phyloP scores from a whole-genome alignment of 1,284 basidiomycete genomes.

The Xerocomus nothofagi region DNA sequence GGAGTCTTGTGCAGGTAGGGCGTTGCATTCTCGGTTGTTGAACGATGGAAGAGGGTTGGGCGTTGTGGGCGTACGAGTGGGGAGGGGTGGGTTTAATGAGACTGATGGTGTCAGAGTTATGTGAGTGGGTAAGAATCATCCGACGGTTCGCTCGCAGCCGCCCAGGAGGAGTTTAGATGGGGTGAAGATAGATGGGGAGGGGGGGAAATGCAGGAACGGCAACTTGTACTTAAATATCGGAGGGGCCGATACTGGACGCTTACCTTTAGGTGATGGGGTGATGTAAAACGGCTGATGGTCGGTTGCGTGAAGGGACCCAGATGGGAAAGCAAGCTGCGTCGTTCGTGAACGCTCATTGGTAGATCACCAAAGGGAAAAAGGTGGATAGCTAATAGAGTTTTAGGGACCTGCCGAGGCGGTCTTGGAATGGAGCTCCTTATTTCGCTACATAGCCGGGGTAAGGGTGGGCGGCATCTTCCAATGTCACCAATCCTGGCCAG shows the following conservation, averaged over 20 bases:
- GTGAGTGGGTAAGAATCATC: slow-evolving; percentile 30
- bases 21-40: slow-evolving; percentile 39
- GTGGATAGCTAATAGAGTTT: slow-evolving; percentile 35
- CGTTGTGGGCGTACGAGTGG: slow-evolving; percentile 22
- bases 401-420: slow-evolving; percentile 25
- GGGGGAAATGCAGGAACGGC: slow-evolving; percentile 14
- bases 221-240: slow-evolving; percentile 35
- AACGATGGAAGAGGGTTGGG: slow-evolving; percentile 11
- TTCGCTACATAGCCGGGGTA: slow-evolving; percentile 3
- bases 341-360: slow-evolving; percentile 24
- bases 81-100: slow-evolving; percentile 34
- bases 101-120: slow-evolving; percentile 20
- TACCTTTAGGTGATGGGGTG: slow-evolving; percentile 35
- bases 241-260: slow-evolving; percentile 19
- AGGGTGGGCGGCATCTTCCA: background rate
- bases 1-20: slow-evolving; percentile 45
- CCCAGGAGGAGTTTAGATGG: slow-evolving; percentile 14
- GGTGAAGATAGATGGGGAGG: slow-evolving; percentile 10
- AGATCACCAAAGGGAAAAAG: slow-evolving; percentile 25
- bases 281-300: slow-evolving; percentile 37
- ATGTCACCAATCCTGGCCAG: background rate
- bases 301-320: slow-evolving; percentile 27
- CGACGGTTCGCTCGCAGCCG: slow-evolving; percentile 21
- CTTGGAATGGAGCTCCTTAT: slow-evolving; percentile 2
- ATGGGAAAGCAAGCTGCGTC: slow-evolving; percentile 32